These are phyloP conservation scores for Atkinsonella hypoxylon DNA, from an alignment of 2,329 filamentous ascomycete species.

Conservation along the genomic window DNA sequence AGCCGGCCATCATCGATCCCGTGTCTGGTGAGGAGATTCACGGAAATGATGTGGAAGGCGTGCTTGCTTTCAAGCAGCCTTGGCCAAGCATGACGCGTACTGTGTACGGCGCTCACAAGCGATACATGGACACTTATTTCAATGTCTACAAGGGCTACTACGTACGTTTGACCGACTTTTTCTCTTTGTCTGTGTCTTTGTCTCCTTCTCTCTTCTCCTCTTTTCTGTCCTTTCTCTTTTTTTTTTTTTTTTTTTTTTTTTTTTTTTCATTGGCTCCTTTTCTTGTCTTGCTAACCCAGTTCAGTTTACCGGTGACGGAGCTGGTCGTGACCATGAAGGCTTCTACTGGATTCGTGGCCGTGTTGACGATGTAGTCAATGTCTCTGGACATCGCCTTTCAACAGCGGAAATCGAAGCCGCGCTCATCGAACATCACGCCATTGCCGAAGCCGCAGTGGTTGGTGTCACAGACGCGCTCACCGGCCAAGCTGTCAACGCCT, in stretches of 20 bases:
- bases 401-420: slow-evolving; percentile 98
- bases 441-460: slow-evolving; percentile 92
- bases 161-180: slow-evolving; percentile 40
- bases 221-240: neutral
- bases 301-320: slow-evolving; percentile 85
- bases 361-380: slow-evolving; percentile 97
- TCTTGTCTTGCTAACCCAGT: neutral
- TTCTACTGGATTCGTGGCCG: slow-evolving; percentile 99
- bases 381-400: slow-evolving; percentile 88
- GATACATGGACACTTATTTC: slow-evolving; percentile 97
- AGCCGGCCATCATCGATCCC: slow-evolving; percentile 94
- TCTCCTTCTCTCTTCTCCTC: too few species aligned
- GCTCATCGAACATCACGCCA: slow-evolving; percentile 77
- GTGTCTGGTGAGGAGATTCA: slow-evolving; percentile 86
- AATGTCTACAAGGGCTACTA: slow-evolving; percentile 98
- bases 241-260: neutral
- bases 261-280: neutral
- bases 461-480: slow-evolving; percentile 89
- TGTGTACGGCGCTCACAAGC: slow-evolving; percentile 94
- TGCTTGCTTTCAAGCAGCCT: slow-evolving; percentile 90
- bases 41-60: slow-evolving; percentile 95
- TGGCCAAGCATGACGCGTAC: slow-evolving; percentile 99
- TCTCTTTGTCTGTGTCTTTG: too few species aligned
- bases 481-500: slow-evolving; percentile 94
- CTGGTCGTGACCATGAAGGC: slow-evolving; percentile 89